These are phyloP conservation scores for Tolypocladium paradoxum DNA, from an alignment of 2,329 filamentous ascomycete species.

Conservation along the genomic window DNA sequence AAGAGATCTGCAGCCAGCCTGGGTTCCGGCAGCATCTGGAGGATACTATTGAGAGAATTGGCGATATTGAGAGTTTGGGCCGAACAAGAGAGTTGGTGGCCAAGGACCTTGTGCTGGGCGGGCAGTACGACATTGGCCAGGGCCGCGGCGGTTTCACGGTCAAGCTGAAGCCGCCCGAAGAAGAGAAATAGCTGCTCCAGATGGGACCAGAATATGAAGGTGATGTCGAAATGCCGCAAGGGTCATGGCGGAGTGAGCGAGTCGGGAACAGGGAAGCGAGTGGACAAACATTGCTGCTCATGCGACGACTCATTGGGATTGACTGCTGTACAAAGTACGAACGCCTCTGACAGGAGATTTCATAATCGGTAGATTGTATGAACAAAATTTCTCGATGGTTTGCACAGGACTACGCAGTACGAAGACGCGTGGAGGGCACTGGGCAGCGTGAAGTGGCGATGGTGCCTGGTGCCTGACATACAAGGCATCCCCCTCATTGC, in stretches of 20 bases:
- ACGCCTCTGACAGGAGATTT: not conserved
- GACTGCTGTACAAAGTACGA: not conserved
- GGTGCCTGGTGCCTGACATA: constrained; percentile 8
- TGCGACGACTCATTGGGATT: not conserved
- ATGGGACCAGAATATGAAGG: not conserved
- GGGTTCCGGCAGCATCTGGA: constrained; percentile 79
- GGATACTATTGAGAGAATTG: constrained; percentile 72
- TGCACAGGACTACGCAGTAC: not conserved
- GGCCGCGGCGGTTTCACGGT: constrained; percentile 29
- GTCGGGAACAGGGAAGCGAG: not conserved
- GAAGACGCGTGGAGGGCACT: no score
- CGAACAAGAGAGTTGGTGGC: constrained; percentile 90
- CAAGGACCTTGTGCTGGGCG: constrained; percentile 82
- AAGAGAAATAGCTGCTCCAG: constrained; percentile 10
- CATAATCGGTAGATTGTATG: not conserved
- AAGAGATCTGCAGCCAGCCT: constrained; percentile 63
- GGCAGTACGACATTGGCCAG: constrained; percentile 58
- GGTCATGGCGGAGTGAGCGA: not conserved
- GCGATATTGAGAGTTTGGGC: constrained; percentile 86
- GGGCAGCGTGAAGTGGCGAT: no score
- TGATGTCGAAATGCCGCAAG: not conserved
- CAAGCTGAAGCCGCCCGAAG: constrained; percentile 31
- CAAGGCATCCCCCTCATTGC: constrained; percentile 7
- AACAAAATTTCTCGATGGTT: not conserved
- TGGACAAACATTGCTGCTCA: not conserved